Base-by-base conservation (phyloP, 2,329 filamentous ascomycete genomes). In the Cladophialophora bantiana region DNA sequence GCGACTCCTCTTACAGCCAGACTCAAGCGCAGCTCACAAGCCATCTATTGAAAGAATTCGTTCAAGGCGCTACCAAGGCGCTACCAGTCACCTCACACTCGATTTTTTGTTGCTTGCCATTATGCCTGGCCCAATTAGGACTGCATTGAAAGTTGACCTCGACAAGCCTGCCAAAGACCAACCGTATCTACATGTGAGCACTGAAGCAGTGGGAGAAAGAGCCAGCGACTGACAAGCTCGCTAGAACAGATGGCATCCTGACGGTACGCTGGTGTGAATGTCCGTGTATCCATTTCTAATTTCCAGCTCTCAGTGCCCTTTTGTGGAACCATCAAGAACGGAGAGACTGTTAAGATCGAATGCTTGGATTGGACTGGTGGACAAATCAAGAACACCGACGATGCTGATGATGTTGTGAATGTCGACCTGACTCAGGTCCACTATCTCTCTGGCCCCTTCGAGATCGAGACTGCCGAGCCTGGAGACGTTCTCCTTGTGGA, bases 231-330 rank as follows among this genome's bases (percentile, higher is more conserved):
- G 48, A 66, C 36, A 64, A 20, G 32, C 5, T 38, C n/a, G 48
- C 20, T 71, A 93, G 90, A 97, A 97, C 75, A 85, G 93, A 77
- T 97, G 93, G 94, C 94, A 97, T 75, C 94, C 94, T 40, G 93
- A 96, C 71, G 90, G 92, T 93, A 83, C 32, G 61, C 20, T 32
- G 31, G n/a, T 40, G 15, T 20, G 3, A 35, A 32, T 7, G n/a
- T 36, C 13, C 12, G 4, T n/a, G 34, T 36, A 36, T 20, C 12
- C 38, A 15, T 26, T 18, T 48, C 40, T 64, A 53, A 67, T 9
- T 18, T 45, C 35, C 63, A 26, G 42, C 55, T 26, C 50, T 68
- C 36, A 95, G 92, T 96, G 59, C 94, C 94, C 0, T 87, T 85
- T 64, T 85, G 84, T 59, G 90, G 84, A 36, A 88, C 85, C 1